These are phyloP conservation scores for Diaporthe citri DNA, from an alignment of 2,329 filamentous ascomycete species.

Conservation along the genomic window DNA sequence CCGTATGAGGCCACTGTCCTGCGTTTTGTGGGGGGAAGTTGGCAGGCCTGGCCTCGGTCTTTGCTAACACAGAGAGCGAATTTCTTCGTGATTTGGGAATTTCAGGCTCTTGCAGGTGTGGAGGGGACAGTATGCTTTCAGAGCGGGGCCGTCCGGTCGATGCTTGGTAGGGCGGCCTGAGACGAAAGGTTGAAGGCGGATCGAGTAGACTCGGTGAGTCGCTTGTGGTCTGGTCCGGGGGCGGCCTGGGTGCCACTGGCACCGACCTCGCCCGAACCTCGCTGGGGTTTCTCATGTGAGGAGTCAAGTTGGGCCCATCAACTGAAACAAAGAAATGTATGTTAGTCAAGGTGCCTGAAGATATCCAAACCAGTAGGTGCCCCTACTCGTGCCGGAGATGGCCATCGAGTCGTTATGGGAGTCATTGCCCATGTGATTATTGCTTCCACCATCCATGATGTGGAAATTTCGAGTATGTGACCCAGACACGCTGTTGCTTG, in stretches of 20 bases:
- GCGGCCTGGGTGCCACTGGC: not conserved
- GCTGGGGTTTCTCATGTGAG: not conserved
- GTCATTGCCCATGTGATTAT: not conserved
- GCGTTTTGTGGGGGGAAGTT: no score
- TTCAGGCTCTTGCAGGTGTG: not conserved
- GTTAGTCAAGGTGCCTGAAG: not conserved
- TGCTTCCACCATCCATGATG: not conserved
- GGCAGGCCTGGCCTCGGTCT: not conserved
- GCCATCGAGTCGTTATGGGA: not conserved
- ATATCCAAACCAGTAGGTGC: not conserved
- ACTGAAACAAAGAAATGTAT: not conserved
- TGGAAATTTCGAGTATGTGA: not conserved
- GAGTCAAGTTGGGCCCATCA: not conserved
- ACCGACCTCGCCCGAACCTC: not conserved
- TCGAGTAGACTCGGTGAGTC: not conserved
- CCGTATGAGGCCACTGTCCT: not conserved
- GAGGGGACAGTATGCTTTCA: not conserved
- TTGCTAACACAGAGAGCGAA: not conserved
- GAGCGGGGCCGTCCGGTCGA: not conserved
- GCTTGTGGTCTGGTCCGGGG: not conserved
- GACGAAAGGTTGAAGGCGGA: not conserved
- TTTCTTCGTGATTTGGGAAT: not conserved
- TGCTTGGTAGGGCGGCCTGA: not conserved
- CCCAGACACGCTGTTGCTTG: not conserved
- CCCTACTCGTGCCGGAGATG: not conserved